These are phyloP conservation scores for Acanthamoeba lenticulata DNA, from an alignment of 208 protist genomes.

Conservation along the genomic window DNA sequence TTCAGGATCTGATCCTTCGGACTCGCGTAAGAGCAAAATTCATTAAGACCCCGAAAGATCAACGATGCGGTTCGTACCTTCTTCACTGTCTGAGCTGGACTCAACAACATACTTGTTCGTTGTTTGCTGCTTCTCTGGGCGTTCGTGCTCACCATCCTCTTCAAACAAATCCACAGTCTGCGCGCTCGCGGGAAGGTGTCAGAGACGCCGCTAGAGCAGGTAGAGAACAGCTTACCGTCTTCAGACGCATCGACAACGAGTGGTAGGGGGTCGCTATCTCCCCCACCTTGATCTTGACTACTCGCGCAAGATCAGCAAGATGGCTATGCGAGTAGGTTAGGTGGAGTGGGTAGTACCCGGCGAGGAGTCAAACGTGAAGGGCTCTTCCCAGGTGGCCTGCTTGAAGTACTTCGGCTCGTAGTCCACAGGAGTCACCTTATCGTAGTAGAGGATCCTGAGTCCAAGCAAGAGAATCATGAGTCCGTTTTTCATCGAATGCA, in stretches of 20 bases:
- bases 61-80: not conserved
- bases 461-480: not conserved
- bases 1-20: not conserved
- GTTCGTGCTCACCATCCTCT: not conserved
- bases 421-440: slow-evolving; percentile 28
- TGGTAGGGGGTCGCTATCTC: slow-evolving; percentile 43
- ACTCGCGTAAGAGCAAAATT: not conserved
- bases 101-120: not conserved
- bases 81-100: not conserved
- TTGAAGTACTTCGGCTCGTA: slow-evolving; percentile 66
- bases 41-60: too few relatives aligned
- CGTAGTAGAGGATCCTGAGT: slow-evolving; percentile 26
- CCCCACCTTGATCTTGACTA: slow-evolving; percentile 54
- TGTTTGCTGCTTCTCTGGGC: slow-evolving; percentile 16
- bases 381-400: slow-evolving; percentile 53
- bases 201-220: not conserved
- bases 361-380: slow-evolving; percentile 43
- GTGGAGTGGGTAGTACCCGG: not conserved
- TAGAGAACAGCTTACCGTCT: not conserved
- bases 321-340: not conserved
- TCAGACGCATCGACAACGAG: not conserved
- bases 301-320: not conserved
- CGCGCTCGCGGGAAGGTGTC: not conserved
- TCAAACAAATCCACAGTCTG: slow-evolving; percentile 55
- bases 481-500: not conserved